A percentile compares a stretch with the other conserved stretches of the same genome.
These are phyloP conservation scores for Talaromyces funiculosus DNA, from an alignment of 2,329 filamentous ascomycete species.

Conservation along the genomic window DNA sequence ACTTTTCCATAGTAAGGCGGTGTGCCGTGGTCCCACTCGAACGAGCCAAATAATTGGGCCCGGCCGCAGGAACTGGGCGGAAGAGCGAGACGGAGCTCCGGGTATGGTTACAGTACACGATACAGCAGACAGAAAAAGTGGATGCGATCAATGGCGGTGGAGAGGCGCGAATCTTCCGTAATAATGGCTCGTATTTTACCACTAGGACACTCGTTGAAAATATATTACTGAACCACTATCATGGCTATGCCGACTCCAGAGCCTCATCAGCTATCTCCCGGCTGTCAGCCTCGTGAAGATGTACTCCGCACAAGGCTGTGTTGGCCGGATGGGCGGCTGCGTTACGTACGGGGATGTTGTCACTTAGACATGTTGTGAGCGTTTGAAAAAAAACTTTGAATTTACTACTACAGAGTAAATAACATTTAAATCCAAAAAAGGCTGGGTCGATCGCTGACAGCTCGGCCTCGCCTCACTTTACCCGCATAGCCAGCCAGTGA, in stretches of 20 bases:
- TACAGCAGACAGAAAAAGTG: neutral
- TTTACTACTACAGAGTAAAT: neutral
- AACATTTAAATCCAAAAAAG: neutral
- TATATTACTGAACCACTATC: neutral
- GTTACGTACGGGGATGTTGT: neutral
- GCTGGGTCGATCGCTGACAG: neutral
- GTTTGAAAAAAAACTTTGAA: too few species aligned
- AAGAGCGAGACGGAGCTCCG: neutral
- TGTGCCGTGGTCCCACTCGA: neutral
- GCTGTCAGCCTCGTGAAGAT: neutral
- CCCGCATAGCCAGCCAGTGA: neutral
- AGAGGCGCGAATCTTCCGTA: neutral
- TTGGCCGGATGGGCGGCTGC: neutral
- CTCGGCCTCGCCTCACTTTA: neutral
- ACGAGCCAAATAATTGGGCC: neutral
- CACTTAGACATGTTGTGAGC: neutral
- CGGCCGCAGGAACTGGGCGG: constrained; percentile 3
- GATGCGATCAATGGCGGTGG: neutral
- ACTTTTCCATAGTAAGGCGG: neutral
- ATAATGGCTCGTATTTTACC: neutral
- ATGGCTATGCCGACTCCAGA: neutral
- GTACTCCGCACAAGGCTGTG: neutral
- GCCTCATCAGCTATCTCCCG: neutral
- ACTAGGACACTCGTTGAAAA: neutral
- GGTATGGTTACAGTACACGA: neutral